phyloP scores from a whole-genome alignment of 129 eudicot species.

The Lactuca saligna region DNA sequence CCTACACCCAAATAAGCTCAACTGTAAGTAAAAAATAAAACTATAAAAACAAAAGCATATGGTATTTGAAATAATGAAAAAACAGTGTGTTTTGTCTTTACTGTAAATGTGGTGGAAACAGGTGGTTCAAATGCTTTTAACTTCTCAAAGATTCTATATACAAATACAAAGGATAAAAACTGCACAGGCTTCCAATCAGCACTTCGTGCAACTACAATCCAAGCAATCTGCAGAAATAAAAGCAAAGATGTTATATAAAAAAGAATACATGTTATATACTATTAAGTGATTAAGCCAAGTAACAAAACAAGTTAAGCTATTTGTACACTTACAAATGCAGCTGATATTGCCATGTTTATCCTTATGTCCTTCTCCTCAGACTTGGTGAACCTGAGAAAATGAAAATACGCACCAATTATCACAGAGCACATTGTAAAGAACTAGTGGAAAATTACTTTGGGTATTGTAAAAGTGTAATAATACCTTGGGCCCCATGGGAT shows the following conservation, averaged over 20 bases:
- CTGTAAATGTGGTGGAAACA: slow-evolving; percentile 58
- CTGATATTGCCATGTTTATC: slow-evolving; percentile 85
- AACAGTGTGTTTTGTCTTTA: slow-evolving; percentile 23
- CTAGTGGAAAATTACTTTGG: background rate
- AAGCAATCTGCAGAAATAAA: slow-evolving; percentile 60
- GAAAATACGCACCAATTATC: slow-evolving; percentile 14
- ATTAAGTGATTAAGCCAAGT: background rate
- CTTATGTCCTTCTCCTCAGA: slow-evolving; percentile 70
- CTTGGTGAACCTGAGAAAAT: slow-evolving; percentile 64
- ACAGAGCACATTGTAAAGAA: background rate
- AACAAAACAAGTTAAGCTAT: background rate
- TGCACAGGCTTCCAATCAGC: slow-evolving; percentile 93
- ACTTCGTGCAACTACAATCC: slow-evolving; percentile 61
- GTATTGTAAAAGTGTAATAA: slow-evolving; percentile 32
- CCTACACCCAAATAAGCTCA: slow-evolving; percentile 49
- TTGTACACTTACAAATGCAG: slow-evolving; percentile 77
- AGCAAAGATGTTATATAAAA: background rate
- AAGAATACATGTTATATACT: background rate
- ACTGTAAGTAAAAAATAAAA: no score
- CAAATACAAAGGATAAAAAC: slow-evolving; percentile 64
- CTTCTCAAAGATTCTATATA: slow-evolving; percentile 88
- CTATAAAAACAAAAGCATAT: slow-evolving; percentile 1
- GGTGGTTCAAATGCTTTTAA: slow-evolving; percentile 70
- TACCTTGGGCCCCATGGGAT: slow-evolving; percentile 99
- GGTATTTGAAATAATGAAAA: slow-evolving; percentile 2